These are phyloP conservation scores for Pleurotus sapidus DNA, from an alignment of 768 basidiomycete genomes.

Conservation along the genomic window DNA sequence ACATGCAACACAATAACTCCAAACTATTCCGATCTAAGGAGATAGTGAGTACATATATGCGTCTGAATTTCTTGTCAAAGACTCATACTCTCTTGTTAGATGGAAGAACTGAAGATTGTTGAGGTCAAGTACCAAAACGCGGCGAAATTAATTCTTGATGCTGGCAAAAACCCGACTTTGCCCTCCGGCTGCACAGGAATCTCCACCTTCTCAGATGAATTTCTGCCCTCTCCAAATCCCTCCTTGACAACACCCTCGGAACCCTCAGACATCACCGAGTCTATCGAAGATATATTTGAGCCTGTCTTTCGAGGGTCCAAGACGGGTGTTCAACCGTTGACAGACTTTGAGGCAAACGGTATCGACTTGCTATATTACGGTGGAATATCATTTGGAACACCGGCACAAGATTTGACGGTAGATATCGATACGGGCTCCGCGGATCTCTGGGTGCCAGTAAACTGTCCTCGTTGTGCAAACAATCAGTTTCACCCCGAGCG, in stretches of 20 bases:
- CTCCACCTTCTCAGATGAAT: neutral
- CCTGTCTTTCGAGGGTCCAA: too few species aligned
- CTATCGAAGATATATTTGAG: too few species aligned
- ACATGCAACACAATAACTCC: neutral
- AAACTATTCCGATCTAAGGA: neutral
- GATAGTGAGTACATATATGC: neutral
- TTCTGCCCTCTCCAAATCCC: neutral
- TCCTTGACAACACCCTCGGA: too few species aligned
- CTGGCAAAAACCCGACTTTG: neutral
- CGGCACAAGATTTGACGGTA: constrained; percentile 47
- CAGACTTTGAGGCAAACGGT: constrained; percentile 18
- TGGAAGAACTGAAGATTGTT: neutral
- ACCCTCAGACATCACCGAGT: too few species aligned
- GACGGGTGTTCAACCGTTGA: constrained; percentile 4
- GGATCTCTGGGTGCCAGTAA: constrained; percentile 56
- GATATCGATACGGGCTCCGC: constrained; percentile 70
- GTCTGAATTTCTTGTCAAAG: neutral
- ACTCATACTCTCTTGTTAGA: neutral
- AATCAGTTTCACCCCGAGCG: constrained; percentile 31
- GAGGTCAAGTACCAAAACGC: neutral
- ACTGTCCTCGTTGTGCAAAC: constrained; percentile 35
- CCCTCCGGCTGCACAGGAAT: too few species aligned
- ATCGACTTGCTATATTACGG: constrained; percentile 28
- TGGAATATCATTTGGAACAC: constrained; percentile 49
- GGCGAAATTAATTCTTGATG: neutral